Evolutionary conservation across 371 early-diverging fungal species (phyloP), one percentile per base, ranked within the genome.

Genomic region (Haplosporangium sp.): DNA sequence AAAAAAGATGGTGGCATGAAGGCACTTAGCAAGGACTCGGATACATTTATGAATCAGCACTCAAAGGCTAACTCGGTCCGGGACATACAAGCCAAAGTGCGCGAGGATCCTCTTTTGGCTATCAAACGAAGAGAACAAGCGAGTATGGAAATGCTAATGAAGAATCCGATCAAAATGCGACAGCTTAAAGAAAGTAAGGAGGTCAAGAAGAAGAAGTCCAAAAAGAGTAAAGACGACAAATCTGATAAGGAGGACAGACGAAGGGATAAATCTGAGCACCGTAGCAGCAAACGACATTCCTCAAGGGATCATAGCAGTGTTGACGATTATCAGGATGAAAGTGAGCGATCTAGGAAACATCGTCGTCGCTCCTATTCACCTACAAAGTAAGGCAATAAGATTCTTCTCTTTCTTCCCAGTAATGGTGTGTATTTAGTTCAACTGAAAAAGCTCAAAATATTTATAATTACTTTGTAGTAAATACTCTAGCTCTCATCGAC

Each of bases 101-200:
- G 97, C 58, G 97, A 97, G 74, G 98, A 98, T 83, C 98, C 98
- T 9, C 79, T 98, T 65, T 79, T 96, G 35, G 90, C 91, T 60
- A 97, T 98, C 70, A 94, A 94, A 76, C 86, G 90, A 60, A 88
- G 93, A 27, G 96, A 98, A 76, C 96, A 96, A 70, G 92, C 88
- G 45, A 90, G 93, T 9, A 74, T 97, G 68, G 90, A 96, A 60
- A 87, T 90, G 2, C 88, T 95, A 75, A 82, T 94, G 67, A 91
- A 89, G 62, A 95, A 95, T 68, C 96, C 96, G 4, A 67, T 92
- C 39, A 86, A 87, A 20, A 76, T 93, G 76, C 92, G 91, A 60
- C 87, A 91, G 37, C 68, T 94, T 6, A 82, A 85, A 66, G 83
- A 74, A 48, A 42, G 59, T 53, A 73, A 88, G 67, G 84, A 78